These are phyloP conservation scores for Sordariomycetes sp. DNA, from an alignment of 2,329 filamentous ascomycete genomes.

Conservation along the genomic window DNA sequence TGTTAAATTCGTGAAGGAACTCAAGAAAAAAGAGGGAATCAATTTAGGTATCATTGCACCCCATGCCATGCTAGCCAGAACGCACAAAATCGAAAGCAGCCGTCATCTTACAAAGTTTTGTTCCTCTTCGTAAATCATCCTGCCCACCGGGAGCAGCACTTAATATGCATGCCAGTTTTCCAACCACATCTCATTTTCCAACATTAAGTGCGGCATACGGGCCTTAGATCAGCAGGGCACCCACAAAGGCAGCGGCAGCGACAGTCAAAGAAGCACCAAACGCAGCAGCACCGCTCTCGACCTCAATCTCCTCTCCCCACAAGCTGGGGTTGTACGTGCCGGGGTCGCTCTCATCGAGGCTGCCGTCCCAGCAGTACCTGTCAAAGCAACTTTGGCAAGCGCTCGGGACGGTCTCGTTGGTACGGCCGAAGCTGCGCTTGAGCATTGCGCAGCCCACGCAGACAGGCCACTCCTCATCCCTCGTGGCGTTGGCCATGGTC, in stretches of 20 bases:
- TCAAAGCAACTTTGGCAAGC: conserved; percentile 70
- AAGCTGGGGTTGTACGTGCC: conserved; percentile 21
- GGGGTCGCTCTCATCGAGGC: conserved; percentile 23
- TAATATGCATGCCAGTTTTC: too few relatives aligned
- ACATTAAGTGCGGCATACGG: too few relatives aligned
- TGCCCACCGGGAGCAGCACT: background rate
- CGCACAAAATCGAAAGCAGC: too few relatives aligned
- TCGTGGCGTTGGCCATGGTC: conserved; percentile 73
- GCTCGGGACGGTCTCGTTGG: conserved; percentile 56
- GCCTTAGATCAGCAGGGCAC: conserved; percentile 8
- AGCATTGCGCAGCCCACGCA: conserved; percentile 88
- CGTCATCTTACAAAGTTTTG: too few relatives aligned
- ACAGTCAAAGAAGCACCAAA: conserved; percentile 8
- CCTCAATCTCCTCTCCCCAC: conserved; percentile 14
- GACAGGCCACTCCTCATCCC: conserved; percentile 65
- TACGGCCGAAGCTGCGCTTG: conserved; percentile 64
- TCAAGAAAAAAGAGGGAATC: too few relatives aligned
- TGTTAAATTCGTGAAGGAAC: too few relatives aligned
- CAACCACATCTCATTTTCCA: too few relatives aligned
- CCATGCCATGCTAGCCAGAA: too few relatives aligned
- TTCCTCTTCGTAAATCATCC: background rate
- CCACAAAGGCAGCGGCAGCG: conserved; percentile 10
- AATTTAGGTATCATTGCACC: too few relatives aligned
- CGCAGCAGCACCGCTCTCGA: conserved; percentile 11
- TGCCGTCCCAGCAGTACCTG: conserved; percentile 92